These are phyloP conservation scores for Acer campestre DNA, from an alignment of 345 rosid genomes.

Conservation along the genomic window DNA sequence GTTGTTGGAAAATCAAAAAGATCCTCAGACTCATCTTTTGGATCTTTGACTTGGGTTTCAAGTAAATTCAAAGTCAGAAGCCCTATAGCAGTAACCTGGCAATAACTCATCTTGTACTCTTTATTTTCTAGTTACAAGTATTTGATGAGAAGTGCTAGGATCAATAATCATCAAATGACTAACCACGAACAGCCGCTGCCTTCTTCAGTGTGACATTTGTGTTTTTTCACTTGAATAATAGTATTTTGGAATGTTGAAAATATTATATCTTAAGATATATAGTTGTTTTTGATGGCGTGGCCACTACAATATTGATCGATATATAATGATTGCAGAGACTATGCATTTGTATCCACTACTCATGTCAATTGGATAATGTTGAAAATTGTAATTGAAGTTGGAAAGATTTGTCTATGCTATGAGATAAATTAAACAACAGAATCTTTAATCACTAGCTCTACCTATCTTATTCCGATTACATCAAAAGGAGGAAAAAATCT, in stretches of 20 bases:
- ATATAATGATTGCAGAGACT: background rate
- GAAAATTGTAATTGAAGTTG: background rate
- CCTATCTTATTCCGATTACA: no score
- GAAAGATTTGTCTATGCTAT: no score
- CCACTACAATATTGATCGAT: background rate
- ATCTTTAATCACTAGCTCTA: no score
- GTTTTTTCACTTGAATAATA: no score
- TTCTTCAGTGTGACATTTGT: no score
- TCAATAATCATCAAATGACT: no score
- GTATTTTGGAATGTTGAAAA: background rate
- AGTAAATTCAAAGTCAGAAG: conserved; percentile 57
- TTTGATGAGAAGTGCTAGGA: no score
- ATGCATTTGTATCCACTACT: background rate
- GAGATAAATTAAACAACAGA: background rate
- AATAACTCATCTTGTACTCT: background rate
- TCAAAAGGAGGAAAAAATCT: no score
- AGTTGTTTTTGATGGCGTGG: background rate
- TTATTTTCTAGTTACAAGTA: no score
- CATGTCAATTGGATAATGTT: background rate
- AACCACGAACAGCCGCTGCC: no score
- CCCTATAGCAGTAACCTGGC: conserved; percentile 68
- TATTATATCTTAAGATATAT: no score
- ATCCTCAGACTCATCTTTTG: conserved; percentile 41
- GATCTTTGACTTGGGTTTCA: conserved; percentile 62
- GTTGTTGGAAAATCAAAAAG: conserved; percentile 20